These are phyloP conservation scores for Pontederia paniculata DNA, from an alignment of 176 grass and related monocot species.

Conservation along the genomic window DNA sequence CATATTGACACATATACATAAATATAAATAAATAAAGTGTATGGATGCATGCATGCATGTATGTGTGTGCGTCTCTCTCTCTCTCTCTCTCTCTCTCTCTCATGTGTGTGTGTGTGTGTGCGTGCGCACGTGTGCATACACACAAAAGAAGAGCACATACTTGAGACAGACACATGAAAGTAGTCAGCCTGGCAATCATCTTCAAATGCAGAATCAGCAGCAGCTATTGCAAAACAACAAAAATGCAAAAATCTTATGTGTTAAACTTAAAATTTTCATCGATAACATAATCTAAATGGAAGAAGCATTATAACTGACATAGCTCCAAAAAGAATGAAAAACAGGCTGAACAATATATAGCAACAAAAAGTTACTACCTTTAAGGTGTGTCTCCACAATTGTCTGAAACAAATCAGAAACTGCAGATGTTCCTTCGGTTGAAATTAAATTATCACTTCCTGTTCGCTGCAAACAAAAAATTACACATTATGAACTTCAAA, in stretches of 20 bases:
- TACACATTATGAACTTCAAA: neutral
- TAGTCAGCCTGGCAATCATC: constrained; percentile 74
- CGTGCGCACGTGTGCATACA: too few species aligned
- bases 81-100: too few species aligned
- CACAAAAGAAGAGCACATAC: constrained; percentile 35
- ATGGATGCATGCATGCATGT: too few species aligned
- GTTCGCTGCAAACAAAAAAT: constrained; percentile 33
- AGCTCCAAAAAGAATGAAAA: neutral
- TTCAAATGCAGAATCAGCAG: constrained; percentile 91
- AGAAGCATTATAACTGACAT: too few species aligned
- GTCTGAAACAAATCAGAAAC: constrained; percentile 79
- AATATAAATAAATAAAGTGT: constrained; percentile 9
- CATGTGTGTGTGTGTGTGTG: too few species aligned
- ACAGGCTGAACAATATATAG: constrained; percentile 1
- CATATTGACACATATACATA: neutral
- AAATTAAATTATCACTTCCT: constrained; percentile 48
- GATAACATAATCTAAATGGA: too few species aligned
- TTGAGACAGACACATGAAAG: constrained; percentile 97
- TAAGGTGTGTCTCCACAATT: constrained; percentile 86
- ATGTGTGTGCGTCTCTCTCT: too few species aligned
- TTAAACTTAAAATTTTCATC: too few species aligned
- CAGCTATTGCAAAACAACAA: constrained; percentile 58
- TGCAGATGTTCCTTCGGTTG: constrained; percentile 63
- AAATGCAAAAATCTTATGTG: neutral
- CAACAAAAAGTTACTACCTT: constrained; percentile 37